Evolutionary conservation across 2,329 filamentous ascomycete genomes (phyloP).

Genomic region (Aspergillus eucalypticola): DNA sequence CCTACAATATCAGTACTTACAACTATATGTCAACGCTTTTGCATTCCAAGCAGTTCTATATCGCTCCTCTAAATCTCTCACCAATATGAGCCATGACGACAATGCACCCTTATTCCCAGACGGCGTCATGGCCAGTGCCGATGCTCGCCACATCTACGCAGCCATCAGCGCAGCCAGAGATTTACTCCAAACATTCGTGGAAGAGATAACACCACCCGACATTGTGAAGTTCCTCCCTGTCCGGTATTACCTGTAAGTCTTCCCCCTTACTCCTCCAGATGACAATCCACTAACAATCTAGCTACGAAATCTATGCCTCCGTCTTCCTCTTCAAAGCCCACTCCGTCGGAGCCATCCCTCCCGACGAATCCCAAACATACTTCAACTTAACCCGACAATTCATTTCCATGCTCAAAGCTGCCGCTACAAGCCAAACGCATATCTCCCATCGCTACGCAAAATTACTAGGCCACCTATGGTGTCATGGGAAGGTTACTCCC

Average conservation of each 20-base stretch:
- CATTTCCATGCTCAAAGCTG: conserved; percentile 11
- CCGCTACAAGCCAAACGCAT: conserved; percentile 11
- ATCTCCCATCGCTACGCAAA: conserved; percentile 10
- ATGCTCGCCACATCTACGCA: conserved; percentile 21
- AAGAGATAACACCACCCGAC: not conserved
- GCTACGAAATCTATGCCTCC: conserved; percentile 15
- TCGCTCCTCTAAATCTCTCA: not conserved
- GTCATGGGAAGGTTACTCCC: not conserved
- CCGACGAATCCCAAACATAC: conserved; percentile 1
- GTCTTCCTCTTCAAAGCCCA: conserved; percentile 19
- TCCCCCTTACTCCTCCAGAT: too few species aligned
- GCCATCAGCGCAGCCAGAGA: conserved; percentile 17
- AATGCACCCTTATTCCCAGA: conserved; percentile 9
- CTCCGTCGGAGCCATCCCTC: conserved; percentile 8
- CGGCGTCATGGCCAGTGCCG: conserved; percentile 20
- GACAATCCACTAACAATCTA: not conserved
- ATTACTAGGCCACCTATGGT: conserved; percentile 14
- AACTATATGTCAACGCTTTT: conserved; percentile 19
- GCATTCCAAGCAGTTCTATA: conserved; percentile 20
- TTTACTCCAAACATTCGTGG: conserved; percentile 13
- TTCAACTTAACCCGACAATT: conserved; percentile 7
- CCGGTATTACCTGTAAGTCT: conserved; percentile 13
- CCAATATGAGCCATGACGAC: not conserved
- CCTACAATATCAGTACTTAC: conserved; percentile 13
- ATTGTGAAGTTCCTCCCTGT: conserved; percentile 15